Conservation (phyloP, 2,329 filamentous ascomycete genomes). For the Pseudocercospora macadamiae region DNA sequence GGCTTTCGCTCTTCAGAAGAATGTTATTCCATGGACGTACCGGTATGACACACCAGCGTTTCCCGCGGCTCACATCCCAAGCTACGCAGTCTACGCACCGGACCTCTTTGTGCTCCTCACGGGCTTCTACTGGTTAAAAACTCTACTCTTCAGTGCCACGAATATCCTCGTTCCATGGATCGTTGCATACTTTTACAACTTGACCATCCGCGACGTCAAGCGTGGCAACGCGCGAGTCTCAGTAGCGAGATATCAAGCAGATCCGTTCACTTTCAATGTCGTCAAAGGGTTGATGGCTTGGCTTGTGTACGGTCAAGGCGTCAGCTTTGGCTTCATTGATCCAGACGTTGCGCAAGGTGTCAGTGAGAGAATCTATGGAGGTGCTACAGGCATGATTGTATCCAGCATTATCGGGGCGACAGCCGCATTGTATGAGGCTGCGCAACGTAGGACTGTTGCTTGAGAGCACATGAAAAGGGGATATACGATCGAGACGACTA, state of each 20-base stretch:
- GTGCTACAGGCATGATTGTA: slow-evolving; percentile 70
- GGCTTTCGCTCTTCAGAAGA: slow-evolving; percentile 67
- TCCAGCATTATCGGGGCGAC: slow-evolving; percentile 70
- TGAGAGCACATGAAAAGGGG: background rate
- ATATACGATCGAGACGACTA: background rate
- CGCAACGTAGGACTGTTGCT: slow-evolving; percentile 47
- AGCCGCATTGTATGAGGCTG: slow-evolving; percentile 75
- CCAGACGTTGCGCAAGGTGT: slow-evolving; percentile 64
- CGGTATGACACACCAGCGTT: slow-evolving; percentile 72
- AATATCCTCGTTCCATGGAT: slow-evolving; percentile 70
- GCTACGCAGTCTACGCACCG: slow-evolving; percentile 66
- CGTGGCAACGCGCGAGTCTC: slow-evolving; percentile 37
- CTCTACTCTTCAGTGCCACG: slow-evolving; percentile 74
- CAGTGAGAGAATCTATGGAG: slow-evolving; percentile 68
- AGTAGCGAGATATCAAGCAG: slow-evolving; percentile 64
- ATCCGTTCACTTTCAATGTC: slow-evolving; percentile 89
- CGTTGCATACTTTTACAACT: slow-evolving; percentile 87
- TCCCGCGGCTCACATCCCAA: slow-evolving; percentile 38
- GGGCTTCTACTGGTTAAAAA: slow-evolving; percentile 71
- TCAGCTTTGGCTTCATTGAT: slow-evolving; percentile 65
- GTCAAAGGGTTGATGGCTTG: slow-evolving; percentile 81
- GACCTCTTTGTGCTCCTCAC: slow-evolving; percentile 81
- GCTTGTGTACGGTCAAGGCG: slow-evolving; percentile 73
- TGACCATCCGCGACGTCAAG: slow-evolving; percentile 64
- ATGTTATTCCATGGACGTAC: slow-evolving; percentile 72